These are phyloP conservation scores for Hypoxylon fragiforme DNA, from an alignment of 495 filamentous ascomycete species.

Conservation along the genomic window DNA sequence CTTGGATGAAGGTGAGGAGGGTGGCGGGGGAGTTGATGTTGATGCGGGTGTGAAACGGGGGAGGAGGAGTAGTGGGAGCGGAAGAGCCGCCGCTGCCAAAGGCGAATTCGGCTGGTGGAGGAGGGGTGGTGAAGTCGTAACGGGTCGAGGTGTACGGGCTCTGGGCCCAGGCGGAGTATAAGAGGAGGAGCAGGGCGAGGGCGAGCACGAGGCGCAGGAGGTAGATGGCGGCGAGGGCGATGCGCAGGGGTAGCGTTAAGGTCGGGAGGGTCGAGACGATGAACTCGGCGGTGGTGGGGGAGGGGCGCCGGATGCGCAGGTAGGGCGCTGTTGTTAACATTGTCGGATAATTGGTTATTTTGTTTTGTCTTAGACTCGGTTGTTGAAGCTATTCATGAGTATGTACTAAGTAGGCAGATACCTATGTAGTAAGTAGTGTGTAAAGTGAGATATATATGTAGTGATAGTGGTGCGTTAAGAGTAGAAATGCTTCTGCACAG, in stretches of 20 bases:
- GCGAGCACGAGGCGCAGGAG: conserved; percentile 48
- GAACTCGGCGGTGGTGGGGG: conserved; percentile 83
- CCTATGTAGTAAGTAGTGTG: no score
- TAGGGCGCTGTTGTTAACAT: conserved; percentile 58
- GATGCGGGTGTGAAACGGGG: no score
- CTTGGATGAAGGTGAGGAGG: conserved; percentile 34
- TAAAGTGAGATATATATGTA: no score
- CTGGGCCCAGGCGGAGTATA: conserved; percentile 39
- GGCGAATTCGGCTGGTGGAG: background rate
- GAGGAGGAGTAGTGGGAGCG: conserved; percentile 7
- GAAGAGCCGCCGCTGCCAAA: no score
- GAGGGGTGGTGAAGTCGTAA: background rate
- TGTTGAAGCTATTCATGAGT: no score
- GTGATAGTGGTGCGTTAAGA: no score
- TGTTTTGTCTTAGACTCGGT: no score
- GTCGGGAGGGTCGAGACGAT: conserved; percentile 75
- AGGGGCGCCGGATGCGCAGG: conserved; percentile 72
- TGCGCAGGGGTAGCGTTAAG: conserved; percentile 58
- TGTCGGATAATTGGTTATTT: background rate
- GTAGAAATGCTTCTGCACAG: no score
- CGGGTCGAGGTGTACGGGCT: conserved; percentile 26
- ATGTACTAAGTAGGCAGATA: no score
- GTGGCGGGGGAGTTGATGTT: background rate
- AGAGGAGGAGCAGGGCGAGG: conserved; percentile 39
- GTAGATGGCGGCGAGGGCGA: conserved; percentile 54